Conservation (phyloP, 2,329 filamentous ascomycete genomes). For the Incumbomyces delicatus region DNA sequence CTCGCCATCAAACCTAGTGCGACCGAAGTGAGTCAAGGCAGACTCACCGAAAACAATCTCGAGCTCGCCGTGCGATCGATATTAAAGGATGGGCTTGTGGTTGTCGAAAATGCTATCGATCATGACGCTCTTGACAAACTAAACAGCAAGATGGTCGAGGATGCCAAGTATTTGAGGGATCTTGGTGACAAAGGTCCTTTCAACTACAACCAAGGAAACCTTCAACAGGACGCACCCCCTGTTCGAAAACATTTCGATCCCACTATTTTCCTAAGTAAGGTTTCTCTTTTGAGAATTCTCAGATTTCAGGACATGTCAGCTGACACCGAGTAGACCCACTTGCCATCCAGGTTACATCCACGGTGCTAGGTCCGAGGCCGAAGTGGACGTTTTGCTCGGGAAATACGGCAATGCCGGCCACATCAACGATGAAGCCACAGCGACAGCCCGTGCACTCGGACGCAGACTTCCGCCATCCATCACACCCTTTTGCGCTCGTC, state of each 20-base stretch:
- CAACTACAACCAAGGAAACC: constrained; percentile 52
- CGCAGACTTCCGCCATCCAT: no score
- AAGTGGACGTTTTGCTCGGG: constrained; percentile 51
- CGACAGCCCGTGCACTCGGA: no score
- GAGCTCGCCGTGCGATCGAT: no score
- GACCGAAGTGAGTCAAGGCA: no score
- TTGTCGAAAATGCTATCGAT: constrained; percentile 44
- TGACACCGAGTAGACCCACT: background rate
- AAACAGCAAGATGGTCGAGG: constrained; percentile 50
- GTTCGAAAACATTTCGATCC: constrained; percentile 40
- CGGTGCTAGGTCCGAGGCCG: constrained; percentile 44
- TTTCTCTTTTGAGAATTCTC: constrained; percentile 23
- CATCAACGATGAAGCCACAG: no score
- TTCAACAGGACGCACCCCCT: constrained; percentile 51
- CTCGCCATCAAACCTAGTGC: no score
- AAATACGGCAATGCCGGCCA: constrained; percentile 47
- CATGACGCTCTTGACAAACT: constrained; percentile 44
- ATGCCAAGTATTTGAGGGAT: constrained; percentile 43
- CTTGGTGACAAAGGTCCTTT: constrained; percentile 47
- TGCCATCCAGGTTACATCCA: constrained; percentile 33
- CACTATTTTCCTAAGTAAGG: constrained; percentile 46
- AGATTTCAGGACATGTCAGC: constrained; percentile 32
- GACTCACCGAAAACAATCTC: no score
- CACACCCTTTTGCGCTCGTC: no score
- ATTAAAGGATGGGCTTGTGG: no score